phyloP scores from a whole-genome alignment of 2,329 filamentous ascomycete species.

The Monilinia fructicola region DNA sequence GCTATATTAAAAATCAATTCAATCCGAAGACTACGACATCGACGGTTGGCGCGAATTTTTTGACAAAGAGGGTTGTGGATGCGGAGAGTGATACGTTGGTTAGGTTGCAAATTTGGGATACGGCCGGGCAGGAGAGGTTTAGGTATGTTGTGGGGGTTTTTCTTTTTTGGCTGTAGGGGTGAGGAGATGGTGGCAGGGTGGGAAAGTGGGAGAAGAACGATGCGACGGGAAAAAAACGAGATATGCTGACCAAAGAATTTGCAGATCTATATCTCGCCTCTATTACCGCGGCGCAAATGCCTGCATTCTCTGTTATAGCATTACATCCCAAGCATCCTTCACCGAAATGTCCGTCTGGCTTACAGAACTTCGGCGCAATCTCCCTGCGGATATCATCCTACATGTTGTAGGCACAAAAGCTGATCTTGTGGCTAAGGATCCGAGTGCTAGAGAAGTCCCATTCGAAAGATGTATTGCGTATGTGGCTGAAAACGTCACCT shows the following conservation, averaged over 20 bases:
- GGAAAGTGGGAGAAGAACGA: background rate
- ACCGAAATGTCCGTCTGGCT: constrained; percentile 92
- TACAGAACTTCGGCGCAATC: constrained; percentile 76
- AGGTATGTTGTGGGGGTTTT: constrained; percentile 45
- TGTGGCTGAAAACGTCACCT: constrained; percentile 85
- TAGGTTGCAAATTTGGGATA: constrained; percentile 95
- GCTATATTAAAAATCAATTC: constrained; percentile 51
- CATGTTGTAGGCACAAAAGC: constrained; percentile 95
- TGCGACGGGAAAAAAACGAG: background rate
- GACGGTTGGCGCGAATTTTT: constrained; percentile 78
- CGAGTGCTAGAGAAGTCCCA: constrained; percentile 74
- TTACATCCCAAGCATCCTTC: constrained; percentile 83
- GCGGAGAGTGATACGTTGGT: constrained; percentile 82
- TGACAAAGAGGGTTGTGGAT: constrained; percentile 79
- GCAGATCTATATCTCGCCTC: constrained; percentile 77
- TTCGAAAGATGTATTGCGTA: constrained; percentile 97
- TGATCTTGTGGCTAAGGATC: constrained; percentile 85
- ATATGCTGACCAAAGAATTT: background rate
- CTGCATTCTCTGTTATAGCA: constrained; percentile 91
- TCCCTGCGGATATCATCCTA: constrained; percentile 70
- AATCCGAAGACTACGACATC: constrained; percentile 46
- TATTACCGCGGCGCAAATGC: constrained; percentile 97
- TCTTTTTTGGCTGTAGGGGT: background rate
- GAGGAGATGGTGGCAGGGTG: background rate
- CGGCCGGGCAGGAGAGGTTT: constrained; percentile 92